Evolutionary conservation across 495 filamentous ascomycete genomes (phyloP).

Genomic region (Rostrohypoxylon terebratum): DNA sequence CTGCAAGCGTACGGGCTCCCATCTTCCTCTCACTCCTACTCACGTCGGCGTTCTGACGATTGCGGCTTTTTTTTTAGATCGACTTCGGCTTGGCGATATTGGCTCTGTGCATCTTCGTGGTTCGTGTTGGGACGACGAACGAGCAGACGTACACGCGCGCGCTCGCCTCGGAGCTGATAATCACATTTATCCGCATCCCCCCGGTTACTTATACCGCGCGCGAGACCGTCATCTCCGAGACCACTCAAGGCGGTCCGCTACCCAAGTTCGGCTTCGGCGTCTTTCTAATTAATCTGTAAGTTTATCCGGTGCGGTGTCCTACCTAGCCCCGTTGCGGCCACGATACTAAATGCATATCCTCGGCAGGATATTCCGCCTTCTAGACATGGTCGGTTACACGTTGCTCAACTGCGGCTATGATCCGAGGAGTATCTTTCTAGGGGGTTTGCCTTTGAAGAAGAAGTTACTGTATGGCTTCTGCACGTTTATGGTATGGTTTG

Average conservation of each 20-base stretch:
- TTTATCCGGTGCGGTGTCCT: not conserved
- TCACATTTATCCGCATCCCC: slow-evolving; percentile 50
- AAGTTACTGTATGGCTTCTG: slow-evolving; percentile 48
- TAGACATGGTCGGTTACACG: slow-evolving; percentile 48
- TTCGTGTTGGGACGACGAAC: slow-evolving; percentile 45
- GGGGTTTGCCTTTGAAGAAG: slow-evolving; percentile 36
- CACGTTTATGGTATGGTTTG: slow-evolving; percentile 52
- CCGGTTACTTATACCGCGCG: slow-evolving; percentile 50
- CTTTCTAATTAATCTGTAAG: slow-evolving; percentile 52
- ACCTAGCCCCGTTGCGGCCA: not conserved
- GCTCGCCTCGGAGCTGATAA: slow-evolving; percentile 44
- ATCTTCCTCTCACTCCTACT: not conserved
- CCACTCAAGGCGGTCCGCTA: slow-evolving; percentile 35
- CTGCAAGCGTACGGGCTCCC: slow-evolving; percentile 44
- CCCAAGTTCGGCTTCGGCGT: slow-evolving; percentile 49
- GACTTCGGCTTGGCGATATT: slow-evolving; percentile 49
- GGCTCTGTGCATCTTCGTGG: slow-evolving; percentile 44
- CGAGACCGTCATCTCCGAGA: slow-evolving; percentile 43
- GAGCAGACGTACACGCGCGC: slow-evolving; percentile 47
- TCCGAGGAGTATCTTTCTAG: slow-evolving; percentile 48
- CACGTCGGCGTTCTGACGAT: slow-evolving; percentile 17
- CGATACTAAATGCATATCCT: slow-evolving; percentile 13
- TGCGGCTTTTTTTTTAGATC: slow-evolving; percentile 38
- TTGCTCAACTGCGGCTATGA: slow-evolving; percentile 50
- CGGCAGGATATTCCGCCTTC: slow-evolving; percentile 45